Evolutionary conservation across 225 moss, liverwort and hornwort species (phyloP).

Genomic region (Neckera pumila): DNA sequence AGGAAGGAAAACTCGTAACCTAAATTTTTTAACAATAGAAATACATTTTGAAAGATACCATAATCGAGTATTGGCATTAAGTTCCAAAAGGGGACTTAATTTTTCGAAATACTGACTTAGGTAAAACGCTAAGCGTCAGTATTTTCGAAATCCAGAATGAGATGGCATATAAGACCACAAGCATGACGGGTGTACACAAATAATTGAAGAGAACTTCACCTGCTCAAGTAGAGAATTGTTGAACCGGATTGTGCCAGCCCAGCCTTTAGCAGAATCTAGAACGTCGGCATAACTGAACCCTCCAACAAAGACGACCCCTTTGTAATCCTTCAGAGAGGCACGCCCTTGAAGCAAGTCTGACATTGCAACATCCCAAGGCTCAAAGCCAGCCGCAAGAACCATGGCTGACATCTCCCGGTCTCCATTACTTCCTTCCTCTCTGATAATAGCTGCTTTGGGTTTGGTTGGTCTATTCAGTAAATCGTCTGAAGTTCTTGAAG

Average conservation of each 20-base stretch:
- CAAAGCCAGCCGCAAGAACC: conserved; percentile 84
- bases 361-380: conserved; percentile 98
- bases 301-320: conserved; percentile 80
- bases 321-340: conserved; percentile 52
- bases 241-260: conserved; percentile 97
- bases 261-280: conserved; percentile 95
- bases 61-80: neutral
- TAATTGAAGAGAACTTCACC: conserved; percentile 22
- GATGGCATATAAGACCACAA: neutral
- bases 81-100: neutral
- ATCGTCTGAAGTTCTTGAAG: conserved; percentile 49
- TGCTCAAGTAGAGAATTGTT: conserved; percentile 60
- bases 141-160: neutral
- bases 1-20: neutral
- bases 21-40: neutral
- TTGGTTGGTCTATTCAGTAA: conserved; percentile 40
- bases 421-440: conserved; percentile 99
- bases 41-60: neutral
- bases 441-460: conserved; percentile 88
- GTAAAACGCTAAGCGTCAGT: neutral
- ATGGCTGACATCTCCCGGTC: conserved; percentile 98
- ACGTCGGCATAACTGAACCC: conserved; percentile 99
- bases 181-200: neutral
- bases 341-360: conserved; percentile 72
- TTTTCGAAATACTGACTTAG: neutral